Base-by-base conservation (phyloP, 495 filamentous ascomycete genomes). In the Penicillium salamii region DNA sequence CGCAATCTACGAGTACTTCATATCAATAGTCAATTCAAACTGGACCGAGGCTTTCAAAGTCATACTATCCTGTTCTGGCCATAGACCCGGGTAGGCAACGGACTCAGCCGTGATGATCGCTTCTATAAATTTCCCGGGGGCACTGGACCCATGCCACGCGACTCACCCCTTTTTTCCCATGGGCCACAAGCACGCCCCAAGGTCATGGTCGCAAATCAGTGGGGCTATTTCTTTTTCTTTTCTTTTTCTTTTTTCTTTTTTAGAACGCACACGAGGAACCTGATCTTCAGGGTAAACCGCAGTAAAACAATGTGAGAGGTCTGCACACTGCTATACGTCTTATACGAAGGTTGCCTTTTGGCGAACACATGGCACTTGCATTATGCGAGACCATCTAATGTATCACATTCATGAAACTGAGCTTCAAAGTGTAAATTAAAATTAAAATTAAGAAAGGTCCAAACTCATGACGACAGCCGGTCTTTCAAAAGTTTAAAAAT, bases 291-390 rank as follows among this genome's bases (percentile, higher is more conserved):
- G 17, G 23, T 26, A 14, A 28, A 19, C 13, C 14, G 18, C n/a
- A 21, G 24, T 14, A 15, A 15, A 42, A 8, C n/a, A 26, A 17
- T 12, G 41, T 44, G 17, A 13, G 13, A 19, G 8, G 11, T 13
- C 8, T 9, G 15, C 15, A 8, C 24, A 14, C n/a, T 15, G 15
- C 3, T 29, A 35, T 46, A 26, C 43, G 8, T 6, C 32, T 7
- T 21, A 35, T 36, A 26, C 42, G 31, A 26, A 7, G 26, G 46
- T 48, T 48, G 46, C 48, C 48, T 50, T 50, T 57, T 46, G 50
- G 45, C 53, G 53, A 60, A 61, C 60, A 61, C 57, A 63, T 63
- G 60, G 60, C 57, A 58, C 57, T 52, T 61, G 60, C 60, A 60
- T 53, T 45, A 45, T 36, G 33, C 42, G 28, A 20, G 20, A 13